Conservation (phyloP, 2,329 filamentous ascomycete genomes). For the Sclerotiophoma versabilis region DNA sequence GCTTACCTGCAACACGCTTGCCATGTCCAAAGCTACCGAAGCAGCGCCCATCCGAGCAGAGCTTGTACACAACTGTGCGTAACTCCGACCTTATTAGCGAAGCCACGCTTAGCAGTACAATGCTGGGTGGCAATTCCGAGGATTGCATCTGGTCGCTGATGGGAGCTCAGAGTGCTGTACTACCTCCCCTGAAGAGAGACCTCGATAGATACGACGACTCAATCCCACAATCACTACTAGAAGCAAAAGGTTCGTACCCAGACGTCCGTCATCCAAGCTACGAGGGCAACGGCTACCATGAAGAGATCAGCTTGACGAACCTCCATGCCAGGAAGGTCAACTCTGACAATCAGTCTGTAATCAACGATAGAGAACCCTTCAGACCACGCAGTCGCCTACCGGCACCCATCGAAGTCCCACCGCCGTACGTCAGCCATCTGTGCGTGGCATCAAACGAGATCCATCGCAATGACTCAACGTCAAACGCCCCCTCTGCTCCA, state of each 20-base stretch:
- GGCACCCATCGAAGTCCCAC: conserved; percentile 26
- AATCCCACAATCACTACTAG: background rate
- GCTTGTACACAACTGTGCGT: conserved; percentile 24
- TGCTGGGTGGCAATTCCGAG: no score
- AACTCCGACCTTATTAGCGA: conserved; percentile 26
- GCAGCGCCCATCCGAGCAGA: conserved; percentile 21
- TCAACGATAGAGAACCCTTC: background rate
- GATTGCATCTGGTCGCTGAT: conserved; percentile 22
- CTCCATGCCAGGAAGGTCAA: conserved; percentile 15
- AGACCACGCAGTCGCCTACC: conserved; percentile 26
- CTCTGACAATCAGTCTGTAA: background rate
- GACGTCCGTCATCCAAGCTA: conserved; percentile 32
- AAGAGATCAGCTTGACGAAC: conserved; percentile 28
- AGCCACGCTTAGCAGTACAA: background rate
- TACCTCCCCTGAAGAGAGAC: conserved; percentile 18
- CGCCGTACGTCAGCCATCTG: conserved; percentile 21
- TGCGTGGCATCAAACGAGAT: conserved; percentile 17
- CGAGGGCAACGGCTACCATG: conserved; percentile 31
- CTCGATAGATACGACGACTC: background rate
- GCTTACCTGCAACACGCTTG: background rate
- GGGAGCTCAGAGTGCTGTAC: conserved; percentile 29
- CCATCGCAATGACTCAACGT: background rate
- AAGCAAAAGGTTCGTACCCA: background rate
- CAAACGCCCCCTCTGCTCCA: background rate
- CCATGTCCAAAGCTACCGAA: conserved; percentile 12